Evolutionary conservation across 768 basidiomycete genomes (phyloP), one percentile per base, ranked within the genome.

Genomic region (Tricholoma hemisulphureum): DNA sequence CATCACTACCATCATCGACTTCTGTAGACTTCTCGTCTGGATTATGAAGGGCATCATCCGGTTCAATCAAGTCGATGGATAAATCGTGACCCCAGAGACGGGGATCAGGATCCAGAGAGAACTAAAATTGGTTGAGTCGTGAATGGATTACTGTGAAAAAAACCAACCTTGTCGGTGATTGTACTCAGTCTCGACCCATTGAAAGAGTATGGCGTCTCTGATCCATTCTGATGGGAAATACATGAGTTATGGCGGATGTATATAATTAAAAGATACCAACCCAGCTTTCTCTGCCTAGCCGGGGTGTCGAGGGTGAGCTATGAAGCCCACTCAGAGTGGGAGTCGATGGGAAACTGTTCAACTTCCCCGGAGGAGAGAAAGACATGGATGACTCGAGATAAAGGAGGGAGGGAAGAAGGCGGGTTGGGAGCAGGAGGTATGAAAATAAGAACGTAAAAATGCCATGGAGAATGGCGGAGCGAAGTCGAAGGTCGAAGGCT

Each of bases 11-110:
- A 49, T 73, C 69, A 28, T 66, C 65, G 18, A 71, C 66, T 61
- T 61, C 65, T 29, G 61, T 58, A 7, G 65, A 58, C 28, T 64
- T 65, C 51, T 65, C 61, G 57, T 84, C 78, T 26, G 89, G 89
- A 60, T 89, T 83, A 67, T 92, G 89, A 18, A 92, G 73, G 46
- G 82, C 82, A 67, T 92, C 90, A 67, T 91, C 89, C 6, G 83
- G 68, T 61, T 92, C 89, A 21, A 80, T 73, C 39, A 77, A 60
- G 66, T 83, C 80, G 4, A 77, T 75, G 20, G 79, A 83, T 37
- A 88, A 65, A 64, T 82, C 80, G 20, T 81, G 80, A 20, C 86
- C 85, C 89, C 89, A 90, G 21, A 75, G 73, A 16, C 81, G 77
- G 13, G 87, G 87, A 63, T 91, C 88, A 11, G 85, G 77, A 2